Base-by-base conservation (phyloP, 495 filamentous ascomycete genomes). In the Aspergillus wentii region DNA sequence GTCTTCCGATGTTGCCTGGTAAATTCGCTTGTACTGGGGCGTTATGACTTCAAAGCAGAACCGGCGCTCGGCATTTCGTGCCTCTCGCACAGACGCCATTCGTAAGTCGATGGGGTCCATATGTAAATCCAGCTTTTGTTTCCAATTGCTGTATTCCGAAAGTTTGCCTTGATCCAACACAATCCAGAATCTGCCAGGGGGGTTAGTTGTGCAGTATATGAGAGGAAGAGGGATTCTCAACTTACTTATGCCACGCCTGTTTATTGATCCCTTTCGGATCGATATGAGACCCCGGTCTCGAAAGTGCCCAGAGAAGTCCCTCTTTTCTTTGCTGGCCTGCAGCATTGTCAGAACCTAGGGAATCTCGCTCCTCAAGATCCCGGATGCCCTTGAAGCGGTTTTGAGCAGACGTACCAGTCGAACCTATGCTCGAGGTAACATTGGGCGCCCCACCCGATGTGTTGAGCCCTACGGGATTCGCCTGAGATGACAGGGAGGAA, bases 11-110 rank as follows among this genome's bases (percentile, higher is more conserved):
- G 91, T 94, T 44, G 92, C 94, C 62, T 99, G 92, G 51, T 96
- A 99, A 16, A 97, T 90, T 33, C 92, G 84, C 51, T 92, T 97
- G 64, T 80, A 99, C 17, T 95, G 86, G 18, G 92, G 92, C 1
- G 92, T 99, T 31, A 99, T 97, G 21, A 97, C 85, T 65, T 99
- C 92, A 53, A 97, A 99, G 59, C 91, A 96, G 64, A 99, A 99
- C 11, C 94, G 80, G 28, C 92, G 79, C 48, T 99, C 94, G 4
- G 88, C 84, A 62, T 91, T 91, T 34, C 94, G 80, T 33, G 92
- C 89, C 61, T 97, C 91, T 21, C 92, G 81, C 8, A 99, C 94
- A 4, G 94, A 97, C 14, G 94, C 92, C 76, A 97, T 88, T 18
- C 90, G 84, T 27, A 99, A 71, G 59, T 99, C 94, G 43, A 99